Percentiles rank a stretch among this genome's conserved stretches.
These are phyloP conservation scores for Coelastrella sp. DNA, from an alignment of 139 green algal species.

Conservation along the genomic window DNA sequence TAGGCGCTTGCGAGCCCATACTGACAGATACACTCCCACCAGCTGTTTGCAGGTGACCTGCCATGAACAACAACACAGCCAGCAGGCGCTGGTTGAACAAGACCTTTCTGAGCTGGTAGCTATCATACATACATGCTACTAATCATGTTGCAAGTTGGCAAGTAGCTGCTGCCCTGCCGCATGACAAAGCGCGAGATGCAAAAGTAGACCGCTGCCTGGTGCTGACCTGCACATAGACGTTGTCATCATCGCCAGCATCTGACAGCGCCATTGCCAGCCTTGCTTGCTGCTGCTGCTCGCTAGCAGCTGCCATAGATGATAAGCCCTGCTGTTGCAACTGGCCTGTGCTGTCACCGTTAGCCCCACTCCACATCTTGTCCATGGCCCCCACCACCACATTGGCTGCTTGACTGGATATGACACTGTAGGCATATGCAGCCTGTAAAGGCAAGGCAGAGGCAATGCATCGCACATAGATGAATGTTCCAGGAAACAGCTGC, in stretches of 20 bases:
- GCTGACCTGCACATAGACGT: slow-evolving; percentile 47
- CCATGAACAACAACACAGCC: too few relatives aligned
- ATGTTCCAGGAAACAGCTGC: too few relatives aligned
- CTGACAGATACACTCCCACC: slow-evolving; percentile 89
- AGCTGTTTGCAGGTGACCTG: slow-evolving; percentile 84
- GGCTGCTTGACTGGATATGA: slow-evolving; percentile 33
- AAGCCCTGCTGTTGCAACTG: not conserved
- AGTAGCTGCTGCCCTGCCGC: too few relatives aligned
- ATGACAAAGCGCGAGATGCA: not conserved
- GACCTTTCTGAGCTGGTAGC: too few relatives aligned
- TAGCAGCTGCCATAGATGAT: not conserved
- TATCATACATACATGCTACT: too few relatives aligned
- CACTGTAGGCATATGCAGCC: slow-evolving; percentile 39
- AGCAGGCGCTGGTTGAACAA: too few relatives aligned
- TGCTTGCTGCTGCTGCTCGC: slow-evolving; percentile 2
- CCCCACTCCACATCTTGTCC: slow-evolving; percentile 46
- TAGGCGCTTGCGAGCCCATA: slow-evolving; percentile 83
- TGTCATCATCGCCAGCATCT: not conserved
- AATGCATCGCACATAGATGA: too few relatives aligned
- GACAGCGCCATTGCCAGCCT: slow-evolving; percentile 17
- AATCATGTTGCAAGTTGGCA: too few relatives aligned
- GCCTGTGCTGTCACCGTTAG: not conserved
- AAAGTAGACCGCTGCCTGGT: not conserved
- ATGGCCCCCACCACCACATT: slow-evolving; percentile 16
- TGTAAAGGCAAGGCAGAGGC: not conserved